phyloP scores from a whole-genome alignment of 805 yeast species.

The Candida pseudofarinosa region DNA sequence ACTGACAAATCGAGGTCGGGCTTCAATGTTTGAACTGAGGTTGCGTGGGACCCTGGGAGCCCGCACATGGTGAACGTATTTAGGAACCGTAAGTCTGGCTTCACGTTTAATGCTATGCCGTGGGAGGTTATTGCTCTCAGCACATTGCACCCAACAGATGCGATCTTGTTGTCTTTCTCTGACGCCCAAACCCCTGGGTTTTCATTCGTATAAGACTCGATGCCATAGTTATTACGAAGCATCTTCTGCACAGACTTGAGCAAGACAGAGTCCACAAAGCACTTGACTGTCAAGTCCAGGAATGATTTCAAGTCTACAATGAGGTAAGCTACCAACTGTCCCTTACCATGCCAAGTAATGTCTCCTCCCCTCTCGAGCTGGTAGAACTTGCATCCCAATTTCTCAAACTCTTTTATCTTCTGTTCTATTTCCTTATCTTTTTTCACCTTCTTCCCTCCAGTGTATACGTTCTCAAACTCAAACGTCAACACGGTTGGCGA shows the following conservation, averaged over 20 bases:
- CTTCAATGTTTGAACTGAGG: constrained; percentile 24
- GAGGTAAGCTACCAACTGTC: constrained; percentile 85
- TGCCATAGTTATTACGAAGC: constrained; percentile 32
- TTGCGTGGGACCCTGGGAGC: constrained; percentile 48
- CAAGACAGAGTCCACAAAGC: constrained; percentile 59
- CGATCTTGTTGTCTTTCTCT: constrained; percentile 56
- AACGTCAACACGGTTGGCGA: constrained; percentile 72
- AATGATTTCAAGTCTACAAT: constrained; percentile 61
- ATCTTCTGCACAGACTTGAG: constrained; percentile 54
- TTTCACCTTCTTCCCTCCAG: constrained; percentile 85
- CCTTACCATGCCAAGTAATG: constrained; percentile 94
- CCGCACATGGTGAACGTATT: constrained; percentile 85
- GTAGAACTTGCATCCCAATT: constrained; percentile 55
- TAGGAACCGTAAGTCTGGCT: constrained; percentile 68
- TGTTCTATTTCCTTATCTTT: constrained; percentile 37
- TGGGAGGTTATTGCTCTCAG: constrained; percentile 82
- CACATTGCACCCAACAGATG: constrained; percentile 86
- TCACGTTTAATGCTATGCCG: constrained; percentile 80
- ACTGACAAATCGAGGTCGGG: constrained; percentile 12
- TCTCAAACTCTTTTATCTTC: constrained; percentile 23
- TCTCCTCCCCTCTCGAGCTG: constrained; percentile 93
- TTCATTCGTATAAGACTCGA: constrained; percentile 50
- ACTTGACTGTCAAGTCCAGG: constrained; percentile 51
- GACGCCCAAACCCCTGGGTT: constrained; percentile 89
- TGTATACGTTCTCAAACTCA: constrained; percentile 81